These are phyloP conservation scores for Thecaphora frezii DNA, from an alignment of 1,284 basidiomycete genomes.

Conservation along the genomic window DNA sequence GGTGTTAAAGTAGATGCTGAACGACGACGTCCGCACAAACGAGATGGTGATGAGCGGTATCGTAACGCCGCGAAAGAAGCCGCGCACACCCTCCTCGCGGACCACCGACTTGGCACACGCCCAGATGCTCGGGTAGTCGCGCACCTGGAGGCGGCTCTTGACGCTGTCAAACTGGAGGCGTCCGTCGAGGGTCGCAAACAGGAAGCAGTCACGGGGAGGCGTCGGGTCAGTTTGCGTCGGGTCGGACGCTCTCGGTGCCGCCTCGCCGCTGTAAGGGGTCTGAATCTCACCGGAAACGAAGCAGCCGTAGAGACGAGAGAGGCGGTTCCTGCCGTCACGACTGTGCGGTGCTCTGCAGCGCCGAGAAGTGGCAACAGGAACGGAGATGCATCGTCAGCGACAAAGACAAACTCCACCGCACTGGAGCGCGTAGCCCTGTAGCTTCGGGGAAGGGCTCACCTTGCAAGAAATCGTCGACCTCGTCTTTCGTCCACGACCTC, in stretches of 20 bases:
- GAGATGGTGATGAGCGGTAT: slow-evolving; percentile 95
- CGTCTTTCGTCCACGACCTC: slow-evolving; percentile 21
- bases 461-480: slow-evolving; percentile 37
- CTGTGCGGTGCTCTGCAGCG: slow-evolving; percentile 41
- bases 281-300: slow-evolving; percentile 51
- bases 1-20: slow-evolving; percentile 88
- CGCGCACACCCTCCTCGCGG: slow-evolving; percentile 84
- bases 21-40: slow-evolving; percentile 87
- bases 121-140: slow-evolving; percentile 55
- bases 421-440: neutral
- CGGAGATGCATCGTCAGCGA: no score
- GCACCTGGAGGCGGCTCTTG: slow-evolving; percentile 55
- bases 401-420: neutral
- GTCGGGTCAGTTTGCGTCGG: no score
- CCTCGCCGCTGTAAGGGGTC: no score
- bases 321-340: slow-evolving; percentile 54
- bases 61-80: slow-evolving; percentile 78
- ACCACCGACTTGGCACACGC: slow-evolving; percentile 62
- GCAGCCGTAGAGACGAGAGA: slow-evolving; percentile 54
- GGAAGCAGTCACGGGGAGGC: neutral
- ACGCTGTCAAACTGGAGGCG: slow-evolving; percentile 51
- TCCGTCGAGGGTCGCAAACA: no score
- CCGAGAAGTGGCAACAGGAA: no score
- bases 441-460: slow-evolving; percentile 3
- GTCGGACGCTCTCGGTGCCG: no score